Evolutionary conservation across 495 filamentous ascomycete species (phyloP), one percentile per base, ranked within the genome.

Genomic region (Aspergillus sparsus): DNA sequence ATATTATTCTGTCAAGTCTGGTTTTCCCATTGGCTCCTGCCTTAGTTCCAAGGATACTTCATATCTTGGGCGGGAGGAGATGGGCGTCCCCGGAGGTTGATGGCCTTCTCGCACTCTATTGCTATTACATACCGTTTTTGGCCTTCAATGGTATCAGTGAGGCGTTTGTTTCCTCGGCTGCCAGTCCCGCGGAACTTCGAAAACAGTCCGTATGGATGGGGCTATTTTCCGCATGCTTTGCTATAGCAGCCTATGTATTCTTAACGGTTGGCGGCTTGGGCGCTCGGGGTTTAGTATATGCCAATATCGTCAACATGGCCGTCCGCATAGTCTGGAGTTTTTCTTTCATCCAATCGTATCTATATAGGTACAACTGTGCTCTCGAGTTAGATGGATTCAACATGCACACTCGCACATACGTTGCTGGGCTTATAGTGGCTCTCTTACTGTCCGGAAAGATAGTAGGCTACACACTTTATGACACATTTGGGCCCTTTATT

Each of bases 141-240:
- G 95, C 92, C 1, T 72, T 96, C 61, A 99, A 99, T 67, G 94
- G 94, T 42, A 85, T 97, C 33, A 84, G 87, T 2, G 94, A 99
- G 74, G 91, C 93, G 0, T 98, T 98, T 61, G 91, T 98, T 10
- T 85, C 91, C 7, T 89, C 89, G 21, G 88, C 93, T 18, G 93
- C 94, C 0, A 87, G 79, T 6, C 75, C 87, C 55, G 61, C 72
- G 1, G 80, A 97, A 51, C 81, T 99, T 13, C 83, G 88, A 34
- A 69, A 63, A 4, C 94, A 99, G 73, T 87, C 87, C 4, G 66
- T 81, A 4, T 93, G 86, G 88, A 98, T 98, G 92, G 80, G 82
- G 5, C 80, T 68, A 3, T 94, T 96, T 61, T 91, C 87, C 12
- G 74, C 80, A 2, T 85, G 81, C 6, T 98, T 96, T 69, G 89